Conservation (phyloP, 2,329 filamentous ascomycete genomes). For the Dendryphion nanum region DNA sequence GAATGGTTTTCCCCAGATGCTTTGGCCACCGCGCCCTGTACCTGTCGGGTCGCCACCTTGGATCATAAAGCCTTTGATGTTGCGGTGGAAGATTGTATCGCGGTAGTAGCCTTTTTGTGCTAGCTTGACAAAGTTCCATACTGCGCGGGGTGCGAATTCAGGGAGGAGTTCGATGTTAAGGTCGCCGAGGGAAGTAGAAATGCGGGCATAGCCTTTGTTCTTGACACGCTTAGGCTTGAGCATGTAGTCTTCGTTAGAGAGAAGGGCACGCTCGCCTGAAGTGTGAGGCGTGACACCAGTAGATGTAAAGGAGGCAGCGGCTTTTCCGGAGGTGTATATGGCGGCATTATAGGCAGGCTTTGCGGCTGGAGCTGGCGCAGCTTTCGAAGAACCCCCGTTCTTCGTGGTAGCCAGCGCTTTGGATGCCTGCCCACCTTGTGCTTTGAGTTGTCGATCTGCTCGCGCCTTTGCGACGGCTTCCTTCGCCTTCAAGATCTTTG, state of each 20-base stretch:
- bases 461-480: constrained; percentile 91
- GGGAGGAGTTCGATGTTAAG: constrained; percentile 87
- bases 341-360: constrained; percentile 73
- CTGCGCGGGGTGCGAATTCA: constrained; percentile 86
- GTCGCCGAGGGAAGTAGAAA: constrained; percentile 81
- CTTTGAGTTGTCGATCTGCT: constrained; percentile 59
- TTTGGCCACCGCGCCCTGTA: constrained; percentile 84
- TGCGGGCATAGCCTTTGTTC: constrained; percentile 84
- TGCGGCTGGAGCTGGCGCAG: constrained; percentile 10
- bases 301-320: constrained; percentile 92
- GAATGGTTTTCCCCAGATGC: constrained; percentile 93
- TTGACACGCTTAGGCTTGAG: constrained; percentile 86
- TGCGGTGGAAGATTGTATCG: constrained; percentile 82
- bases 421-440: constrained; percentile 23
- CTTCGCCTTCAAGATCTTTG: constrained; percentile 86
- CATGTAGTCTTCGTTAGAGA: constrained; percentile 97
- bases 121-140: constrained; percentile 94
- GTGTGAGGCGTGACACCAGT: constrained; percentile 93
- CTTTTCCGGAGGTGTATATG: constrained; percentile 82
- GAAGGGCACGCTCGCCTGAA: constrained; percentile 76
- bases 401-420: constrained; percentile 20
- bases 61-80: constrained; percentile 96
- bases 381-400: constrained; percentile 13
- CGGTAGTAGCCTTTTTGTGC: constrained; percentile 89
- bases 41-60: constrained; percentile 94